These are phyloP conservation scores for Beta macrorhiza DNA, from an alignment of 179 eudicot genomes.

Conservation along the genomic window DNA sequence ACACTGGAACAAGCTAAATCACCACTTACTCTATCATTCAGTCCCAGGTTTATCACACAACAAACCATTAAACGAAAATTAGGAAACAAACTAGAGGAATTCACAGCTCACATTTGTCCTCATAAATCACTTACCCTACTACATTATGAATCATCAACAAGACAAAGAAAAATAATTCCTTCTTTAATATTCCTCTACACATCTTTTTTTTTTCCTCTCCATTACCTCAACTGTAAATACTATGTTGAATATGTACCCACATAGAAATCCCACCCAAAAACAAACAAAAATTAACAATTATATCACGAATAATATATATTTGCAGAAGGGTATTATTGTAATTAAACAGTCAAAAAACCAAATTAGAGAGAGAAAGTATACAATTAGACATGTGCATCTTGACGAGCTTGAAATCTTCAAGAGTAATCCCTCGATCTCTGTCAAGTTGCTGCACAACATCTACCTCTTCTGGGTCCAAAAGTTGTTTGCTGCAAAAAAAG, in stretches of 20 bases:
- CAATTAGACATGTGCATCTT: slow-evolving; percentile 89
- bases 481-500: slow-evolving; percentile 53
- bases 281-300: background rate
- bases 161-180: background rate
- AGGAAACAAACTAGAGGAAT: background rate
- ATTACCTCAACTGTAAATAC: too few relatives aligned
- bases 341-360: background rate
- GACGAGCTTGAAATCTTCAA: slow-evolving; percentile 85
- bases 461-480: slow-evolving; percentile 77
- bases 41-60: background rate
- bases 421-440: slow-evolving; percentile 71
- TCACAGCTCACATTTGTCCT: background rate
- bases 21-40: background rate
- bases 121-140: background rate
- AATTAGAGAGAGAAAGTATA: slow-evolving; percentile 27
- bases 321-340: slow-evolving; percentile 9
- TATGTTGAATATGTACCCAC: background rate
- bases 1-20: background rate
- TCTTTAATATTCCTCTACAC: background rate
- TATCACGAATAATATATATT: background rate
- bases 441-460: slow-evolving; percentile 75
- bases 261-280: slow-evolving; percentile 2
- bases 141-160: background rate
- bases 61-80: background rate
- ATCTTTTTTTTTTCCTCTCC: background rate